Conservation (phyloP, 352 stramenopile species). For the Globisporangium emineosum region DNA sequence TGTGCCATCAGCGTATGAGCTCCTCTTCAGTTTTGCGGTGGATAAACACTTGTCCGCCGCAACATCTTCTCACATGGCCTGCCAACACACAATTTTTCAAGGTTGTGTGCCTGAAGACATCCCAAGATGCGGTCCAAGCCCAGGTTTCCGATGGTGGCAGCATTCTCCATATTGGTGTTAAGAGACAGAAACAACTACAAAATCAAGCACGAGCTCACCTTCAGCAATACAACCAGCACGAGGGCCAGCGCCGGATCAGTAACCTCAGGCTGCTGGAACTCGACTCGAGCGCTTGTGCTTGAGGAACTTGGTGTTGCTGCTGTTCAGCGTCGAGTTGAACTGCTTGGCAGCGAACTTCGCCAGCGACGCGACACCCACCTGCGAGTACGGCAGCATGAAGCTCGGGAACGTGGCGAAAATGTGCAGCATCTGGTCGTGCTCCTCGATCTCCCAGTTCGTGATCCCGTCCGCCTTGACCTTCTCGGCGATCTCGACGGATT, state of each 20-base stretch:
- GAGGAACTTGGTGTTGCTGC: slow-evolving; percentile 1
- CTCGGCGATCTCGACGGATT: slow-evolving; percentile 28
- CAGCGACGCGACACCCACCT: slow-evolving; percentile 27
- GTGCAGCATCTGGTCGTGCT: slow-evolving; percentile 37
- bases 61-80: no score
- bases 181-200: not conserved
- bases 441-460: slow-evolving; percentile 40
- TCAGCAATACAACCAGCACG: not conserved
- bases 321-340: slow-evolving; percentile 8
- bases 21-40: no score
- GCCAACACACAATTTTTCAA: no score
- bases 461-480: slow-evolving; percentile 37
- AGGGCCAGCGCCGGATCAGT: no score
- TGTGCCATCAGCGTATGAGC: no score
- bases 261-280: not conserved
- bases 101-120: not conserved
- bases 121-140: not conserved
- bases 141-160: not conserved
- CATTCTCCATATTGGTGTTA: not conserved
- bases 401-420: slow-evolving; percentile 38
- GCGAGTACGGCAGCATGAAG: slow-evolving; percentile 35
- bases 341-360: slow-evolving; percentile 37
- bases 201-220: not conserved
- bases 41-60: no score
- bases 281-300: slow-evolving; percentile 4